phyloP scores from a whole-genome alignment of 2,329 filamentous ascomycete species.

The Saccharata proteae region DNA sequence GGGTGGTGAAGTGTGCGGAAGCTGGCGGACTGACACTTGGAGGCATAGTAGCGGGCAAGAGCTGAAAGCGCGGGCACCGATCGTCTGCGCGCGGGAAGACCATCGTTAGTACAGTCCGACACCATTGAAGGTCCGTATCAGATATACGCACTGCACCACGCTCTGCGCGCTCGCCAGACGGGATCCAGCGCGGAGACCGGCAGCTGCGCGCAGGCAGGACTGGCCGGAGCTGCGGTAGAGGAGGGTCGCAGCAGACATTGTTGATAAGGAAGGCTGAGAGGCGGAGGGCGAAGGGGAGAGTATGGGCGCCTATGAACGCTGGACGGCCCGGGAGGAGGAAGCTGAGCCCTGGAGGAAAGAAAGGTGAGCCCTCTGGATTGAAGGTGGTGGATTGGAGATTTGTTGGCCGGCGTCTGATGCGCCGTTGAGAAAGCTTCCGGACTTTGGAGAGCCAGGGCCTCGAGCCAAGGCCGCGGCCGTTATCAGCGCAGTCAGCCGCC shows the following conservation, averaged over 20 bases:
- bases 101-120: slow-evolving; percentile 13
- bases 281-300: slow-evolving; percentile 4
- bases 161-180: slow-evolving; percentile 24
- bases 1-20: slow-evolving; percentile 14
- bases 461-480: too few relatives aligned
- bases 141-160: slow-evolving; percentile 19
- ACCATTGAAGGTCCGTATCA: neutral
- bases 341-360: slow-evolving; percentile 2
- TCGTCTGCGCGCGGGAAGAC: slow-evolving; percentile 19
- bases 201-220: slow-evolving; percentile 27
- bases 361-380: too few relatives aligned
- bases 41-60: slow-evolving; percentile 55
- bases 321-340: slow-evolving; percentile 1
- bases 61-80: slow-evolving; percentile 44
- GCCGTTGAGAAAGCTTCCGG: too few relatives aligned
- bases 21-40: slow-evolving; percentile 44
- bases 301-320: slow-evolving; percentile 1
- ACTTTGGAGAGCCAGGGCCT: too few relatives aligned
- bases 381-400: too few relatives aligned
- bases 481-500: too few relatives aligned
- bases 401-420: too few relatives aligned
- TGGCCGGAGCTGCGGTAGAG: slow-evolving; percentile 33
- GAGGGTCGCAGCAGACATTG: slow-evolving; percentile 43
- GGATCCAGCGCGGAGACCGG: slow-evolving; percentile 34
- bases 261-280: slow-evolving; percentile 14